Percentiles rank a stretch among this genome's conserved stretches.
Conservation (phyloP, 306 rosid genomes). For the Bauhinia variegata region DNA sequence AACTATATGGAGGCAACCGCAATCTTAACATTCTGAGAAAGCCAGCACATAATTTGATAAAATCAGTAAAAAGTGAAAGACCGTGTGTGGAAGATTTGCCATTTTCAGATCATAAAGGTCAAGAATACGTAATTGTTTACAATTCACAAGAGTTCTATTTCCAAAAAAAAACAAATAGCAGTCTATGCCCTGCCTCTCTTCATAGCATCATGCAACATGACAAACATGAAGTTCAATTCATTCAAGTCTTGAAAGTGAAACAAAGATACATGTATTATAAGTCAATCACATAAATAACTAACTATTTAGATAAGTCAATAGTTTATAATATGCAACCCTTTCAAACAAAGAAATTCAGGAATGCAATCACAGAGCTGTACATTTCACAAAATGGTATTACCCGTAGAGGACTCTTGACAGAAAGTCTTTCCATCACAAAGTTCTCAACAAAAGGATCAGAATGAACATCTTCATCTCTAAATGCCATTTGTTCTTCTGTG, state of each 20-base stretch:
- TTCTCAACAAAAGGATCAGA: slow-evolving; percentile 88
- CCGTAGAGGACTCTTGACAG: slow-evolving; percentile 96
- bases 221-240: slow-evolving; percentile 26
- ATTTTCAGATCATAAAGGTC: slow-evolving; percentile 20
- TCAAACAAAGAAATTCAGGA: slow-evolving; percentile 27
- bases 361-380: slow-evolving; percentile 19
- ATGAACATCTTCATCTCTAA: slow-evolving; percentile 54
- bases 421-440: slow-evolving; percentile 92
- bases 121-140: slow-evolving; percentile 10
- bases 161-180: slow-evolving; percentile 22
- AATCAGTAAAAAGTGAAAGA: slow-evolving; percentile 40
- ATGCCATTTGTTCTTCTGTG: slow-evolving; percentile 58
- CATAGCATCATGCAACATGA: slow-evolving; percentile 16
- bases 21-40: slow-evolving; percentile 38
- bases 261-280: slow-evolving; percentile 22
- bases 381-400: slow-evolving; percentile 55
- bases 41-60: slow-evolving; percentile 37
- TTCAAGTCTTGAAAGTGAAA: slow-evolving; percentile 22
- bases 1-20: slow-evolving; percentile 33
- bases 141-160: slow-evolving; percentile 24
- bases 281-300: slow-evolving; percentile 10
- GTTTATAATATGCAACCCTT: slow-evolving; percentile 15
- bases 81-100: slow-evolving; percentile 91
- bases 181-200: slow-evolving; percentile 10
- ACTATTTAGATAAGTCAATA: not conserved